Evolutionary conservation across 106 monocot genomes (phyloP), one percentile per base, ranked within the genome.

Genomic region (Dendrobium officinale): DNA sequence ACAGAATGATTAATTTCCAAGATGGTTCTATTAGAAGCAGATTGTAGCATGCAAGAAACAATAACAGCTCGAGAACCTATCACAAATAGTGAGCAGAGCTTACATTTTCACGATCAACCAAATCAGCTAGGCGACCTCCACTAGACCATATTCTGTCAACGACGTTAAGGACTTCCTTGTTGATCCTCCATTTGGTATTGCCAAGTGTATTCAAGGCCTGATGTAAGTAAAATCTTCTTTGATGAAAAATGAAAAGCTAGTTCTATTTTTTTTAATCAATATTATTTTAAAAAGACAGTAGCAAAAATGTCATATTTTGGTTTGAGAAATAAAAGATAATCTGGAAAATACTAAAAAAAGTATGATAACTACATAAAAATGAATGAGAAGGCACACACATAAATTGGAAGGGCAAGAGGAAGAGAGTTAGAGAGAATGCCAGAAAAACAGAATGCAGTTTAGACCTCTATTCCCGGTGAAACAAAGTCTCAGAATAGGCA

Each of bases 141-240:
- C 91, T 93, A 6, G 89, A 93, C 95, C 95, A 96, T 86, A 96
- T 91, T 82, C 91, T 93, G 80, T 96, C 95, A 18, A 96, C 82
- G 75, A 91, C 76, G 75, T 85, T 80, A 81, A 96, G 91, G n/a
- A 96, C 85, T 67, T 85, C 85, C 79, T 96, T 91, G 85, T 96
- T 96, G 31, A 96, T 77, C 80, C 88, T 91, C 95, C 95, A 96
- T 83, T 89, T 96, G 48, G 93, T 93, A 80, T 77, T 88, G 8
- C 95, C 95, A 80, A 96, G 89, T 10, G 88, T 89, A 85, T 96
- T 83, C 41, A 96, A 75, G 40, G 95, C 93, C 95, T 96, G 86
- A 26, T 76, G 47, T 3, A 49, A 3, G 49, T 47, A 4, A 51
- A 76, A 48, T 49, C 43, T 42, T 74, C 43, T 74, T 74, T 2